Evolutionary conservation across 2,329 filamentous ascomycete genomes (phyloP).

Genomic region (Fusarium albidum): DNA sequence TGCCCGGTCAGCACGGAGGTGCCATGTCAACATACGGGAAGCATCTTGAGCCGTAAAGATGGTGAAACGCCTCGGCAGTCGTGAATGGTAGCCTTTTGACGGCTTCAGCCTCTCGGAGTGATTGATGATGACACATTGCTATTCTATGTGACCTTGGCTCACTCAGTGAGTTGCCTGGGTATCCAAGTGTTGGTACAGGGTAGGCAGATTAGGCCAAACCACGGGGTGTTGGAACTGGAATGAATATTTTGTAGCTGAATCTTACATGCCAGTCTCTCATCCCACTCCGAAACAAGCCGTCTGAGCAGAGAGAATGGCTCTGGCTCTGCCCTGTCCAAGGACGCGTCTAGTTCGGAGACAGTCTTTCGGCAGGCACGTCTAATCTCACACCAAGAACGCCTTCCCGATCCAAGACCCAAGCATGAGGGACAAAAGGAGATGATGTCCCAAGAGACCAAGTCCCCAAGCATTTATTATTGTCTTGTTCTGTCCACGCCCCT

Average conservation of each 20-base stretch:
- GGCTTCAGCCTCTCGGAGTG: too few species aligned
- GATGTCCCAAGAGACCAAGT: neutral
- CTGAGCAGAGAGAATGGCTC: neutral
- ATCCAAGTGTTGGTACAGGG: neutral
- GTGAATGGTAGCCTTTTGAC: too few species aligned
- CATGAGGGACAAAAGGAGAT: neutral
- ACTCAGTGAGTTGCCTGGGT: too few species aligned
- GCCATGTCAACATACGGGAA: too few species aligned
- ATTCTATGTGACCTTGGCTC: too few species aligned
- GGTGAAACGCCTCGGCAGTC: too few species aligned
- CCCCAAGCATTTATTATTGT: slow-evolving; percentile 1
- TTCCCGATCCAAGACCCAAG: too few species aligned
- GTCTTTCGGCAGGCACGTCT: slow-evolving; percentile 4
- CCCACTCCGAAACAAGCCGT: slow-evolving; percentile 8
- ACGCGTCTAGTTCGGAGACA: neutral
- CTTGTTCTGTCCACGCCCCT: too few species aligned
- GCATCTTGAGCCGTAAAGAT: too few species aligned
- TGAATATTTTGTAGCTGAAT: slow-evolving; percentile 13
- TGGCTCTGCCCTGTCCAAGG: neutral
- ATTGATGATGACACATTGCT: too few species aligned
- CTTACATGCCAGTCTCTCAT: slow-evolving; percentile 3
- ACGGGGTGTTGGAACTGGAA: slow-evolving; percentile 11
- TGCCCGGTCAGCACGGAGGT: too few species aligned
- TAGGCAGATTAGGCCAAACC: neutral
- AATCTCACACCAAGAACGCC: neutral